Conservation (phyloP, 805 yeast genomes). For the Isabelozyma pseudorhagii region DNA sequence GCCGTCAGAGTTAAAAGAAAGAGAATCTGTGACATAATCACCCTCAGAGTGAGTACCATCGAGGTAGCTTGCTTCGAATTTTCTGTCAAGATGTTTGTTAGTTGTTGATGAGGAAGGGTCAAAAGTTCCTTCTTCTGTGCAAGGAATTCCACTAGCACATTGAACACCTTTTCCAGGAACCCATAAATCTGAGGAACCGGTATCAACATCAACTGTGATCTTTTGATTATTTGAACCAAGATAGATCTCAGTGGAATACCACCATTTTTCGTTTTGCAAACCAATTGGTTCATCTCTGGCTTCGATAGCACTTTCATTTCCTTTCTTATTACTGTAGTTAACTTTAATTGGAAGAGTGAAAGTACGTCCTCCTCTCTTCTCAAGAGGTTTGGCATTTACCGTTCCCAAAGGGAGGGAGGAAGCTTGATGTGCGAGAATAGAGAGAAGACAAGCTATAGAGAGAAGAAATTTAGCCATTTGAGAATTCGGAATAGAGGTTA, state of each 20-base stretch:
- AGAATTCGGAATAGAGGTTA: not conserved
- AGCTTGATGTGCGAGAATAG: not conserved
- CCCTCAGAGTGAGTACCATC: constrained; percentile 41
- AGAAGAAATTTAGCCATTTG: not conserved
- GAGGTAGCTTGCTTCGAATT: constrained; percentile 31
- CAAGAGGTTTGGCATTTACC: not conserved
- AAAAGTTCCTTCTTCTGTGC: constrained; percentile 33
- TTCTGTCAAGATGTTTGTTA: constrained; percentile 9
- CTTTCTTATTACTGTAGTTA: not conserved
- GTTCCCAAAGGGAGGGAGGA: not conserved
- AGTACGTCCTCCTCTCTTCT: not conserved
- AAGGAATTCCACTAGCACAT: not conserved
- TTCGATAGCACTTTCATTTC: constrained; percentile 2
- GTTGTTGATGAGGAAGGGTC: constrained; percentile 28
- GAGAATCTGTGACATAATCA: constrained; percentile 39
- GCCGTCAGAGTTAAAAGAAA: constrained; percentile 1
- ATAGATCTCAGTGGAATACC: constrained; percentile 1
- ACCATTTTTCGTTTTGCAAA: not conserved
- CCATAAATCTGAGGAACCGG: constrained; percentile 8
- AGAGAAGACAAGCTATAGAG: not conserved
- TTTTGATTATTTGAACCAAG: constrained; percentile 4
- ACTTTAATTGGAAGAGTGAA: not conserved
- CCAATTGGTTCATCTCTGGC: not conserved
- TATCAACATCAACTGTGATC: constrained; percentile 5
- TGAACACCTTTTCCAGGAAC: constrained; percentile 1